Base-by-base conservation (phyloP, 2,329 filamentous ascomycete genomes). In the Ceratocystis variospora region DNA sequence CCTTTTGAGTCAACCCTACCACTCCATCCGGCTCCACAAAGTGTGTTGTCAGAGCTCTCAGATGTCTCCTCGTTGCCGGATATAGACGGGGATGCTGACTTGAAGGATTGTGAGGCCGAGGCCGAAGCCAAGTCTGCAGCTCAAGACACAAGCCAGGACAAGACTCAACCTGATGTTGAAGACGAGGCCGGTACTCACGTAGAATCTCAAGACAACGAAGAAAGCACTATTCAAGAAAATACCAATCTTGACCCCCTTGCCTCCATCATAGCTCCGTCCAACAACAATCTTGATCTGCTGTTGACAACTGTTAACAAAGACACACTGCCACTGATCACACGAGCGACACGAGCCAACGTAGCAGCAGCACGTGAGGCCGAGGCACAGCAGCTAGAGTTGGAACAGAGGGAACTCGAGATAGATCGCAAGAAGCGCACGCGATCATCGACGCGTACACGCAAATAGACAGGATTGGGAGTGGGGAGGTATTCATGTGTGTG, bases 361-460 rank as follows among this genome's bases (percentile, higher is more conserved):
- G 62, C 65, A 12, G 65, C 67, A 25, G 67, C 41, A 4, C 37
- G 41, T 17, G 61, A 63, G 44, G 41, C 61, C 25, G 46, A 63
- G 46, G 61, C 41, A 12, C 61, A 22, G 44, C 55, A 28, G 61
- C 61, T 17, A 7, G n/a, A 44, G 25, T 15, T 41, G 37, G 37
- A 41, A 41, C 37, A 41, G 10, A 41, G 37, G 37, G 37, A 41
- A 41, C 37, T 61, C n/a, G 22, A 46, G 41, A 57, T 37, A n/a
- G 55, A 53, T 55, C 53, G 44, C 45, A 69, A 68, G 61, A 72
- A 71, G 62, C 68, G 70, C 44, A 71, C 70, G 50, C 69, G 70
- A 44, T 62, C 69, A 22, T 70, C 70, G 25, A 67, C 68, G 5
- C 67, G 70, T 22, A 68, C 69, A 45, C 67, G 70, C 45, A 46